Evolutionary conservation across 169 alveolate species (phyloP).

Genomic region (Perkinsus olseni): DNA sequence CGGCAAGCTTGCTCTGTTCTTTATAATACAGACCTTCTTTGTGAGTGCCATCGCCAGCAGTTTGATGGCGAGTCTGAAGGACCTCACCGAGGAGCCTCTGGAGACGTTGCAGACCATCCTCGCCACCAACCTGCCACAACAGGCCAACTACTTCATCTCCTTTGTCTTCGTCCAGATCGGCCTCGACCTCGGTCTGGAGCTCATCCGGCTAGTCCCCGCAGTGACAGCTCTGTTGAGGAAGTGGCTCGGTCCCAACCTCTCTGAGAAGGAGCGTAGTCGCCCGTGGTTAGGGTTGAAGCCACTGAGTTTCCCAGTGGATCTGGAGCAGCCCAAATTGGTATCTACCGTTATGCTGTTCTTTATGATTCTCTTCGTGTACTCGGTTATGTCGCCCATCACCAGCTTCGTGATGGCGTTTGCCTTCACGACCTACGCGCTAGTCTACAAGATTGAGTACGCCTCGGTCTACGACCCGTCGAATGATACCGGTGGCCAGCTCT

Average conservation of each 20-base stretch:
- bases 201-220: not conserved
- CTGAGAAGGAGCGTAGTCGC: not conserved
- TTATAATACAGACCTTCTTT: not conserved
- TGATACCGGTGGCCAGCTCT: not conserved
- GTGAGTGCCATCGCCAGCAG: not conserved
- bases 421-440: not conserved
- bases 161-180: constrained; percentile 1
- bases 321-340: not conserved
- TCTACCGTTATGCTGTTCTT: not conserved
- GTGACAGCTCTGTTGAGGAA: not conserved
- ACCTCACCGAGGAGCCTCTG: not conserved
- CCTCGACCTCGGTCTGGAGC: not conserved
- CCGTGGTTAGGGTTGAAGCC: not conserved
- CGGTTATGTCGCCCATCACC: not conserved
- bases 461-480: not conserved
- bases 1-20: not conserved
- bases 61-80: not conserved
- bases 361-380: not conserved
- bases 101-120: not conserved
- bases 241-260: not conserved
- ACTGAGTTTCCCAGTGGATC: not conserved
- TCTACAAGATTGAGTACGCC: not conserved
- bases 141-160: not conserved
- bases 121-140: not conserved
- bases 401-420: not conserved